Conservation (phyloP, 108 stramenopile species). For the Asterionellopsis glacialis region DNA sequence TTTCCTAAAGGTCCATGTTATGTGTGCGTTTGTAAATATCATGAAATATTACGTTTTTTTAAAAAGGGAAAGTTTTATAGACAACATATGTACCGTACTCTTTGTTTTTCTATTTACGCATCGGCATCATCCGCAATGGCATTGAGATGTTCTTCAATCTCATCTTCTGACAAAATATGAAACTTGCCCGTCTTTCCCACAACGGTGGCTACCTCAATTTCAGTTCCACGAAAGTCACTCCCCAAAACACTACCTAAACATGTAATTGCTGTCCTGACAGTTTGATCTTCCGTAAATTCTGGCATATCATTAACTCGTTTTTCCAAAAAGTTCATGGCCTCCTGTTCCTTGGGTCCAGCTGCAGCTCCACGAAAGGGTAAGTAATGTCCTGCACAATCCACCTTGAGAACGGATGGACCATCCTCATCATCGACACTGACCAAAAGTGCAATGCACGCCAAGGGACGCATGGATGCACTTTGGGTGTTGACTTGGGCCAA, state of each 20-base stretch:
- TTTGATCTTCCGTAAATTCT: slow-evolving; percentile 48
- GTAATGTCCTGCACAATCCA: slow-evolving; percentile 98
- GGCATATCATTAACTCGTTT: slow-evolving; percentile 85
- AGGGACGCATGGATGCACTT: slow-evolving; percentile 86
- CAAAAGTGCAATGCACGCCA: slow-evolving; percentile 87
- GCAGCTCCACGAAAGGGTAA: slow-evolving; percentile 94
- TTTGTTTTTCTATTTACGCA: slow-evolving; percentile 44
- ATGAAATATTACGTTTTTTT: too few relatives aligned
- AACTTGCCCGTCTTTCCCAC: slow-evolving; percentile 74
- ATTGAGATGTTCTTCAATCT: slow-evolving; percentile 94
- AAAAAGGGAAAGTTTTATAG: too few relatives aligned
- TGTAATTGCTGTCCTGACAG: slow-evolving; percentile 85
- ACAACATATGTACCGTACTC: too few relatives aligned
- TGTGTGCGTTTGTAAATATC: too few relatives aligned
- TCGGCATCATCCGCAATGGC: slow-evolving; percentile 97
- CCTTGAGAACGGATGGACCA: slow-evolving; percentile 94
- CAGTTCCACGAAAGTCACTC: slow-evolving; percentile 92
- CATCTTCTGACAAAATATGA: slow-evolving; percentile 81
- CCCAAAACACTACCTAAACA: slow-evolving; percentile 93
- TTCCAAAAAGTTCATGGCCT: slow-evolving; percentile 98
- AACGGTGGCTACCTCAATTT: slow-evolving; percentile 93
- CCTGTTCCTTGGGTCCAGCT: slow-evolving; percentile 93
- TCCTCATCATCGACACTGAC: slow-evolving; percentile 96
- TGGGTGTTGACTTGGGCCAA: slow-evolving; percentile 98
- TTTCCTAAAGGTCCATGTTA: too few relatives aligned